phyloP scores from a whole-genome alignment of 2,329 filamentous ascomycete species.

The Sodiomyces alkalinus region DNA sequence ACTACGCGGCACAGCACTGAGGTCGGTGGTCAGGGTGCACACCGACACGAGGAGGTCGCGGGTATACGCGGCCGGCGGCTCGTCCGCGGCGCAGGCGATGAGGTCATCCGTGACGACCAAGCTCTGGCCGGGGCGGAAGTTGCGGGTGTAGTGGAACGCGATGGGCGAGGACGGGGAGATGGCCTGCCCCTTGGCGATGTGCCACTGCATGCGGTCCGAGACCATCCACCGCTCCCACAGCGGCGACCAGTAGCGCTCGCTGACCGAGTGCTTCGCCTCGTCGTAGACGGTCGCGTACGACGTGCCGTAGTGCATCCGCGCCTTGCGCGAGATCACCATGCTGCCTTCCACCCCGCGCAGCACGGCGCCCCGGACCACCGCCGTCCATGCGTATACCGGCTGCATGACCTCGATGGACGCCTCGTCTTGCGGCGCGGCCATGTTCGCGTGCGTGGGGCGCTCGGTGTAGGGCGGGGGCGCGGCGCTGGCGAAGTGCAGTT shows the following conservation, averaged over 20 bases:
- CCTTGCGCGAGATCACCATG: slow-evolving; percentile 62
- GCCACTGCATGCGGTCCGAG: slow-evolving; percentile 72
- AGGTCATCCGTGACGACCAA: slow-evolving; percentile 67
- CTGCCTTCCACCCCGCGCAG: slow-evolving; percentile 61
- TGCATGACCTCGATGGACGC: slow-evolving; percentile 66
- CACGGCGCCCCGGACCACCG: slow-evolving; percentile 64
- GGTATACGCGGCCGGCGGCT: slow-evolving; percentile 44
- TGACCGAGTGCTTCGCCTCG: slow-evolving; percentile 55
- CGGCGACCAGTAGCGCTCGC: slow-evolving; percentile 65
- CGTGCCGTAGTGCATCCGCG: slow-evolving; percentile 65
- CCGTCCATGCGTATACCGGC: slow-evolving; percentile 69
- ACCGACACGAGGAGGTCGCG: slow-evolving; percentile 49
- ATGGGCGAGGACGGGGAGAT: slow-evolving; percentile 61
- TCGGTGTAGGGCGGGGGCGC: slow-evolving; percentile 52
- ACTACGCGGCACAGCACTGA: slow-evolving; percentile 58
- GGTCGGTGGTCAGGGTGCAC: slow-evolving; percentile 67
- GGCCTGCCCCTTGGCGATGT: slow-evolving; percentile 65
- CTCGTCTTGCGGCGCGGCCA: slow-evolving; percentile 27
- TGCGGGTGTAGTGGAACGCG: slow-evolving; percentile 74
- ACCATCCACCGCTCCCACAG: slow-evolving; percentile 78
- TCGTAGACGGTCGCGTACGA: slow-evolving; percentile 72
- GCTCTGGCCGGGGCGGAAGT: slow-evolving; percentile 66
- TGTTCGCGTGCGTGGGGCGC: slow-evolving; percentile 42
- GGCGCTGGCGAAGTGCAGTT: slow-evolving; percentile 47
- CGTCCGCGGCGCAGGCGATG: slow-evolving; percentile 58